Base-by-base conservation (phyloP, 2,329 filamentous ascomycete genomes). In the Neonectria ditissima region DNA sequence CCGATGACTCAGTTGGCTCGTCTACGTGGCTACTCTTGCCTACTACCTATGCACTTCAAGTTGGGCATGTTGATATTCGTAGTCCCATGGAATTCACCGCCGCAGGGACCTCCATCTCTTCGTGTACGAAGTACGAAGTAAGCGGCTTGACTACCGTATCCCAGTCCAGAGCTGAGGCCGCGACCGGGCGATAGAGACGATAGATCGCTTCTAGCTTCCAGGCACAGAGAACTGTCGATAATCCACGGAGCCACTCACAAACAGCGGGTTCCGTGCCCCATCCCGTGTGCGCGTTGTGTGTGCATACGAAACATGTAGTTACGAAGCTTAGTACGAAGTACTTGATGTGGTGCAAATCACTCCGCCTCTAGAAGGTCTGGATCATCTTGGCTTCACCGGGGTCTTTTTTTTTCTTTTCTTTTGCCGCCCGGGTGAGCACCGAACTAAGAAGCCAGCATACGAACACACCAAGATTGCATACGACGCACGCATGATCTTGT, bases 151-250 rank as follows among this genome's bases (percentile, higher is more conserved):
- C n/a, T 14, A 50, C 30, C 7, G 11, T 50, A 39, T 39, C 13
- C 50, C 30, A 1, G 20, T 14, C 32, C 26, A 8, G 10, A 32
- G 18, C 47, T n/a, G 10, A 50, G 45, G 9, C 44, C 24, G 13
- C 24, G 37, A 55, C 53, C 37, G 45, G 48, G 54, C 39, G 18
- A 22, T 20, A 34, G 47, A 54, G 43, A 28, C 41, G 32, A 43
- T 39, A 22, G 53, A 45, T 50, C 13, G 48, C 26, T 54, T 48
- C 59, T 39, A 37, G 24, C 22, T 18, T 16, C 45, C 22, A 28
- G 34, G 24, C 28, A 32, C 50, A 32, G 47, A 24, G 47, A 59
- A 48, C 52, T 55, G 55, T 55, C 26, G 58, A 37, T 26, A 26
- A 43, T 48, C 43, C 47, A 53, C 24, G n/a, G 41, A 47, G 41